Base-by-base conservation (phyloP, 2,329 filamentous ascomycete genomes). In the Colletotrichum graminicola region DNA sequence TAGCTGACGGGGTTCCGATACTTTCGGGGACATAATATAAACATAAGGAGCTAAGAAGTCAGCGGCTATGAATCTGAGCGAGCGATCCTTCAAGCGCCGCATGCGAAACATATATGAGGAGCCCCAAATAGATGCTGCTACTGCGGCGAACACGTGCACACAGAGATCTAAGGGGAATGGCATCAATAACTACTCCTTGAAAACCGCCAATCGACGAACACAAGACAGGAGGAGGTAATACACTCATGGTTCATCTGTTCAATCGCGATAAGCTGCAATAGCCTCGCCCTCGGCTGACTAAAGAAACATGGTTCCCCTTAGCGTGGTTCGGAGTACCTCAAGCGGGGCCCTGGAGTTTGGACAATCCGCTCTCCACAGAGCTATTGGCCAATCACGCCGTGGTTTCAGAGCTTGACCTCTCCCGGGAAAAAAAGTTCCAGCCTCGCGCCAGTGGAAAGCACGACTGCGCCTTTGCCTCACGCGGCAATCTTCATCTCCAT, bases 371-470 rank as follows among this genome's bases (percentile, higher is more conserved):
- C 10, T n/a, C 23, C 10, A 5, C 18, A 49, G 21, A 64, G 65
- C 69, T 69, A 18, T 47, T 26, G 4, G 1, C 69, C 69, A 72
- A 72, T 72, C 52, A 68, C 1, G 41, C 5, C 2, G 14, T 26
- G 12, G 65, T 72, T 72, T 69, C 65, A 72, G 59, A 69, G 56
- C 59, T 71, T 41, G 59, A 69, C 69, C 65, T 72, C 43, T 60
- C 29, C 59, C 32, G 69, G 65, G 59, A 69, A 72, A 73, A 73
- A 73, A 73, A 73, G 69, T 72, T 73, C 72, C 69, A 73, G 69
- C 72, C 72, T 73, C 65, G 72, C 67, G 67, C 55, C 47, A n/a
- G 57, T 61, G 66, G 62, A 59, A 55, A 60, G 45, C 45, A 69
- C 60, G 59, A 52, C 57, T 57, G 55, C 36, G 57, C 66, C 62